Percentiles rank a stretch among this genome's conserved stretches.
These are phyloP conservation scores for Acacia pycnantha DNA, from an alignment of 331 rosid genomes.

Conservation along the genomic window DNA sequence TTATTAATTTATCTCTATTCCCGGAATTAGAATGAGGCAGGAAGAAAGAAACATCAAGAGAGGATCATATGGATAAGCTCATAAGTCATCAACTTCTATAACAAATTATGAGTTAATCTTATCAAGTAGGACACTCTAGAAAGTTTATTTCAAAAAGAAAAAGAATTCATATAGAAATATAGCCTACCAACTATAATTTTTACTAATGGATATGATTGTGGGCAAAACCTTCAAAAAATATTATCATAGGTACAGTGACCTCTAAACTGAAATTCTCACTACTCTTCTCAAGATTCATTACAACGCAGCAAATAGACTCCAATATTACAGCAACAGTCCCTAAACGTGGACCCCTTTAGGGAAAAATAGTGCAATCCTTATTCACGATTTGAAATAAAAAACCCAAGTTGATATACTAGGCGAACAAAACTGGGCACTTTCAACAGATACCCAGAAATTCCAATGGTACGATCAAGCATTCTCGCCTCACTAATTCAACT, in stretches of 20 bases:
- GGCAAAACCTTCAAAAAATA: not conserved
- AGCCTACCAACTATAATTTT: not conserved
- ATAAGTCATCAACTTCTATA: not conserved
- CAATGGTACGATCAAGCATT: constrained; percentile 11
- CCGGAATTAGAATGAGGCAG: not conserved
- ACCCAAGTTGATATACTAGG: not conserved
- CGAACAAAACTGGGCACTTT: not conserved
- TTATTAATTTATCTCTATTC: not conserved
- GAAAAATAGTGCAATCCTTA: constrained; percentile 2
- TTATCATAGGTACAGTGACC: not conserved
- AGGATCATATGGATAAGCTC: not conserved
- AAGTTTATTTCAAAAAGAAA: not conserved
- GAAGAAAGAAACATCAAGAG: constrained; percentile 9
- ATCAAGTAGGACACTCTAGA: not conserved
- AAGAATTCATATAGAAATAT: not conserved
- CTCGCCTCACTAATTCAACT: constrained; percentile 1
- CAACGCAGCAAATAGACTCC: not conserved
- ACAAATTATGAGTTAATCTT: constrained; percentile 6
- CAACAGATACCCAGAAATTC: not conserved
- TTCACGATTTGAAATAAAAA: not conserved
- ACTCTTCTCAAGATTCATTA: not conserved
- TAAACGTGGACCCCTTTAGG: constrained; percentile 11
- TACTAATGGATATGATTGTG: not conserved
- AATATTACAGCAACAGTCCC: not conserved
- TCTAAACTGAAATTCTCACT: constrained; percentile 12